Conservation (phyloP, 2,329 filamentous ascomycete genomes). For the Pyrenochaeta sp. region DNA sequence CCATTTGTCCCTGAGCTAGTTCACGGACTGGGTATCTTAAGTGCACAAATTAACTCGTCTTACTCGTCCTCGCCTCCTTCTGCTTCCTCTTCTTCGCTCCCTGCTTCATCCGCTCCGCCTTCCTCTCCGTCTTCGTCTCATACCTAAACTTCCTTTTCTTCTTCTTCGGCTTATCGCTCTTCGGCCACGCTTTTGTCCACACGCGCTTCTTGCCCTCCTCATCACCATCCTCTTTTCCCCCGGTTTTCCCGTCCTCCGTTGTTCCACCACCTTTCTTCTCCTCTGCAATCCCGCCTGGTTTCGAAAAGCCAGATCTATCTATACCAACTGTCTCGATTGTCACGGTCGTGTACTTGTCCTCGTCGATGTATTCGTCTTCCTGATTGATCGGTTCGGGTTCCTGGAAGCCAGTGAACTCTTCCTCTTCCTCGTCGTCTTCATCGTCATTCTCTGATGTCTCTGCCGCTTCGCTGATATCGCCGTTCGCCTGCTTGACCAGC, state of each 20-base stretch:
- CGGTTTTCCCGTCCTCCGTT: conserved; percentile 33
- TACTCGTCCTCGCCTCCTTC: conserved; percentile 63
- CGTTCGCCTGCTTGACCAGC: conserved; percentile 69
- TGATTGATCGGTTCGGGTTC: conserved; percentile 72
- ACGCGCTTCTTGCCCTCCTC: conserved; percentile 61
- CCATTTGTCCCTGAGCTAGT: neutral
- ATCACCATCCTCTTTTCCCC: conserved; percentile 44
- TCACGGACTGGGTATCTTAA: conserved; percentile 2
- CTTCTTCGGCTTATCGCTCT: conserved; percentile 66
- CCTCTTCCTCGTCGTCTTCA: conserved; percentile 67
- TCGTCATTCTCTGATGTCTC: conserved; percentile 44
- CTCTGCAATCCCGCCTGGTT: conserved; percentile 52
- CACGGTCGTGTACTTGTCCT: conserved; percentile 94
- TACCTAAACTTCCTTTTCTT: conserved; percentile 94
- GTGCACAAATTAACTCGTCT: conserved; percentile 20
- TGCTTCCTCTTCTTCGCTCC: conserved; percentile 74
- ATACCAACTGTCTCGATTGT: conserved; percentile 90
- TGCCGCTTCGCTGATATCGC: conserved; percentile 46
- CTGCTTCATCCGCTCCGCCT: conserved; percentile 67
- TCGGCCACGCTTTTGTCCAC: conserved; percentile 64
- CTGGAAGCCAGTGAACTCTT: conserved; percentile 46
- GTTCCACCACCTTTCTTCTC: conserved; percentile 12
- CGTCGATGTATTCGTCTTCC: conserved; percentile 94
- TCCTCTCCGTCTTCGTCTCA: conserved; percentile 85
- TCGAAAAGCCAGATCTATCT: conserved; percentile 75